Base-by-base conservation (phyloP, 1,284 basidiomycete species). In the Cystobasidiaceae sp. region DNA sequence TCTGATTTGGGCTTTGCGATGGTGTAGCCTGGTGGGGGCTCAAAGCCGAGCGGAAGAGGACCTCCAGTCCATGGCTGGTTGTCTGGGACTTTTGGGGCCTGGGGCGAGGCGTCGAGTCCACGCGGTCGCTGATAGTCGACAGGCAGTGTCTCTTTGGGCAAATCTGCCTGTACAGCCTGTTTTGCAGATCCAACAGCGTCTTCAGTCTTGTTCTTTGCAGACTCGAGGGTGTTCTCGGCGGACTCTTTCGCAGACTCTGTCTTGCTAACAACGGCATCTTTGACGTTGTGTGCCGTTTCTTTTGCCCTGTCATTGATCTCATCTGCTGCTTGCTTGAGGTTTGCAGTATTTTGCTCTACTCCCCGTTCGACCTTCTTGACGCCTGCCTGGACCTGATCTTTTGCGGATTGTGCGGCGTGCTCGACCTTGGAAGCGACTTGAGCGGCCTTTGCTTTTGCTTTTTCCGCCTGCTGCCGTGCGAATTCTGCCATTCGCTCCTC, bases 11-110 rank as follows among this genome's bases (percentile, higher is more conserved):
- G 77, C 30, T 82, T 79, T 34, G 86, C 85, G 21, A 82, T 82
- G 57, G 81, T 80, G 77, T 84, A 94, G 21, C 93, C 93, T 32
- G 90, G 90, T 46, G 92, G 92, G 17, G 88, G 89, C 76, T 96
- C 91, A 74, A 89, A 89, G 6, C 92, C 93, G 60, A 97, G 78
- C 23, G 92, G 93, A 34, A 96, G 81, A n/a, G 87, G 84, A 37
- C 77, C 75, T 15, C 78, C 82, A 43, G 79, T 78, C 75, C 93
- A 93, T 28, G 88, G 77, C 67, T 82, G 80, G 7, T 43, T 19
- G 21, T 68, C 61, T 1, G 51, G 56, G 48, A 68, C 61, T 45
- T 68, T 67, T 11, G 69, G 69, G 13, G 72, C 67, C 34, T 73
- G 66, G 11, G 73, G 73, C 21, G 69, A 68, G 6, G 72, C 72